These are phyloP conservation scores for Hemerocallis citrina DNA, from an alignment of 106 monocot genomes.

Conservation along the genomic window DNA sequence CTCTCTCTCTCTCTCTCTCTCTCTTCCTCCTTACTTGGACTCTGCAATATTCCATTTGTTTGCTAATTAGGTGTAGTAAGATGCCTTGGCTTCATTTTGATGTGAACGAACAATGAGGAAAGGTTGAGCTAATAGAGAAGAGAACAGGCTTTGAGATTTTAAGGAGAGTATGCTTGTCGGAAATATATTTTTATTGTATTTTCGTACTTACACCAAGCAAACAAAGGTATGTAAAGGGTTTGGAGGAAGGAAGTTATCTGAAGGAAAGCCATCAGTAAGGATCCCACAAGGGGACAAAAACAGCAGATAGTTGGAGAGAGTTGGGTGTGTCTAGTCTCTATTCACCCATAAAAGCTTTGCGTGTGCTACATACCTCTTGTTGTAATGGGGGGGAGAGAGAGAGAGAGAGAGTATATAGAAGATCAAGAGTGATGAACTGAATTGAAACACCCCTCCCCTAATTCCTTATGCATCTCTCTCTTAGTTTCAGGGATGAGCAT, in stretches of 20 bases:
- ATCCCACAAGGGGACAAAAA: constrained; percentile 73
- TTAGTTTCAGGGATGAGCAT: no score
- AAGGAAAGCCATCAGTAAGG: constrained; percentile 71
- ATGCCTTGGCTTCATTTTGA: constrained; percentile 54
- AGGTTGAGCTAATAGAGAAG: neutral
- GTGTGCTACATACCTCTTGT: constrained; percentile 34
- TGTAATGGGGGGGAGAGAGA: constrained; percentile 17
- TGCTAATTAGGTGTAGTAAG: constrained; percentile 46
- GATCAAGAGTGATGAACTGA: neutral
- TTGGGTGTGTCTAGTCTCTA: constrained; percentile 83
- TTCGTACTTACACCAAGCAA: neutral
- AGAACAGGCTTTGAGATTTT: constrained; percentile 10
- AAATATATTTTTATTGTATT: neutral
- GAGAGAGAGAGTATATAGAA: constrained; percentile 6
- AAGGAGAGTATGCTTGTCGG: neutral
- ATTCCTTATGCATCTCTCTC: no score
- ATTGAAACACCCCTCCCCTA: no score
- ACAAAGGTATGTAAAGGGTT: constrained; percentile 6
- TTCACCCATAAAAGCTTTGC: constrained; percentile 98
- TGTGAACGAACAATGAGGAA: constrained; percentile 62
- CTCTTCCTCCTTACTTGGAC: neutral
- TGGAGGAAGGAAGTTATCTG: constrained; percentile 52
- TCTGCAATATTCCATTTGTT: constrained; percentile 77
- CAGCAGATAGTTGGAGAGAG: constrained; percentile 53
- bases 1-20: neutral